Evolutionary conservation across 169 alveolate genomes (phyloP).

Genomic region (Miamiensis avidus): DNA sequence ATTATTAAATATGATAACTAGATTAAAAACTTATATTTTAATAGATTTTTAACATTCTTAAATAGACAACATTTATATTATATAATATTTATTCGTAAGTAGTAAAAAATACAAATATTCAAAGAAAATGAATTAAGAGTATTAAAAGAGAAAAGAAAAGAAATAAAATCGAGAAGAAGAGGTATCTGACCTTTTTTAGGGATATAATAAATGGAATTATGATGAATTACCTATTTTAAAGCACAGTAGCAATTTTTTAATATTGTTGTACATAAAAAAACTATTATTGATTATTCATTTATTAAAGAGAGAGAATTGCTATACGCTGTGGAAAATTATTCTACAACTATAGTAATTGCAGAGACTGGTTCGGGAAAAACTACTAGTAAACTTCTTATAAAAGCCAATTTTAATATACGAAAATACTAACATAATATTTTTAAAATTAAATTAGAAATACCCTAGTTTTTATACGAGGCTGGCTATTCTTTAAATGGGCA

Average conservation of each 20-base stretch:
- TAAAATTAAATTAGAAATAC: conserved; percentile 54
- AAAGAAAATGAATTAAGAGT: too few species aligned
- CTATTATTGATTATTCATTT: not conserved
- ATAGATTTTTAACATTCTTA: too few species aligned
- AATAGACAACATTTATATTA: too few species aligned
- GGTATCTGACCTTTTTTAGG: too few species aligned
- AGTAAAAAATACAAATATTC: too few species aligned
- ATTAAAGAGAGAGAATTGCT: conserved; percentile 8
- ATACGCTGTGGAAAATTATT: conserved; percentile 21
- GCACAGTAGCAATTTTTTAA: not conserved
- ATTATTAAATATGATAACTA: too few species aligned
- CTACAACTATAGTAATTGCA: conserved; percentile 55
- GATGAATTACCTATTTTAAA: conserved; percentile 19
- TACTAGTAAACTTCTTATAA: conserved; percentile 44
- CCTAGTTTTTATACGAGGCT: conserved; percentile 74
- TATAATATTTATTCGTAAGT: too few species aligned
- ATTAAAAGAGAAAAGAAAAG: too few species aligned
- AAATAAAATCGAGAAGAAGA: not conserved
- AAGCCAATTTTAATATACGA: not conserved
- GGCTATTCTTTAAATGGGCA: conserved; percentile 64
- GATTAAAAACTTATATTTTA: too few species aligned
- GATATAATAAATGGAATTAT: conserved; percentile 10
- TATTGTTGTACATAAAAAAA: not conserved
- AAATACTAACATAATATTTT: not conserved
- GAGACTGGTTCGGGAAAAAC: conserved; percentile 88